Base-by-base conservation (phyloP, 306 rosid species). In the Prosopis cineraria region DNA sequence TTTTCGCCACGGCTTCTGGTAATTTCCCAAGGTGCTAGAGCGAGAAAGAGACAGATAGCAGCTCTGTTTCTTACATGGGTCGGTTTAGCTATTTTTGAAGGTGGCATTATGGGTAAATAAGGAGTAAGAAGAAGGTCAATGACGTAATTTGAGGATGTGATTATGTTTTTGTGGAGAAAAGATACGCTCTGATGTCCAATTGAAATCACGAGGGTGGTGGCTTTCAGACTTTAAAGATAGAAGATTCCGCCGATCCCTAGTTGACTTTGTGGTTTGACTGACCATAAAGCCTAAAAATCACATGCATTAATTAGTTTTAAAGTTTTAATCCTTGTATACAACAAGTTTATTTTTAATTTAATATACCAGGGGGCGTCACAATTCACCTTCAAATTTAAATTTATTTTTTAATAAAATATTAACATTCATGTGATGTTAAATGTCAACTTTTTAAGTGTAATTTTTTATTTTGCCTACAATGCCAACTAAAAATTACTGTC, bases 101-200 rank as follows among this genome's bases (percentile, higher is more conserved):
- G 76, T 76, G 85, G 71, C 22, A 40, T 19, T 52, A 1, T 13
- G 6, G 44, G 88, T 72, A 83, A 80, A 27, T 83, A 43, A 0
- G 31, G 62, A 5, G 0, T 36, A 74, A 9, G 1, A 17, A 1
- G 2, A 76, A 76, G 80, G 78, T 19, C 22, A 40, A 19, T 47
- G 0, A 2, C 1, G 83, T 77, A 34, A 70, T 55, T 68, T 0
- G 0, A 1, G 7, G 4, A 11, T 17, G 66, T 4, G 77, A 37
- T 81, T 44, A 47, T 60, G 84, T 37, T 65, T 78, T 66, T 72
- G 80, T 68, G 81, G 73, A 60, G 79, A 76, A 75, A n/a, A 68
- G 74, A 58, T 79, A 36, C 87, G 62, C 60, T 24, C n/a, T 30
- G 22, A 67, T 53, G 70, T 78, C 56, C 43, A 66, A 58, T 50